Conservation (phyloP, 331 rosid genomes). For the Quercus lobata region DNA sequence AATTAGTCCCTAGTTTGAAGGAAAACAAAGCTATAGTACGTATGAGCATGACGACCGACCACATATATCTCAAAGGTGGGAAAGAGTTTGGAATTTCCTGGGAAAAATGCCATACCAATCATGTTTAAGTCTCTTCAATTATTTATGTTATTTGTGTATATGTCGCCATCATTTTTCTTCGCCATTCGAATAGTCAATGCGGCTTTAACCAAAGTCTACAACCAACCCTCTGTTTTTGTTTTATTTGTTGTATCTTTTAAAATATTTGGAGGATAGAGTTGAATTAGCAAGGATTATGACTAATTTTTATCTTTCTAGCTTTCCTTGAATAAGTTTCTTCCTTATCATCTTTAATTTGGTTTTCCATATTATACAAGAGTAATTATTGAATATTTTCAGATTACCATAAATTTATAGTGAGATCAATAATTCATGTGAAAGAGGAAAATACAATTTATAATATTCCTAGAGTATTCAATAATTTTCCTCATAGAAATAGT, state of each 20-base stretch:
- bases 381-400: too few species aligned
- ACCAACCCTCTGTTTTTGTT: not conserved
- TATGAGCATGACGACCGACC: too few species aligned
- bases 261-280: not conserved
- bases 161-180: not conserved
- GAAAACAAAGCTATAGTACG: not conserved
- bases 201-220: constrained; percentile 2
- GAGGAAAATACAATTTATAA: accelerated
- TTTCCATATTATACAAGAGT: not conserved
- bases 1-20: not conserved
- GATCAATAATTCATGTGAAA: too few species aligned
- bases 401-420: too few species aligned
- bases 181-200: constrained; percentile 7
- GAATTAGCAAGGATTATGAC: not conserved
- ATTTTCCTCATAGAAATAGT: too few species aligned
- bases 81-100: not conserved
- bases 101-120: not conserved
- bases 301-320: not conserved
- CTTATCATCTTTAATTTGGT: not conserved
- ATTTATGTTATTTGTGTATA: not conserved
- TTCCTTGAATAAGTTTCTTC: not conserved
- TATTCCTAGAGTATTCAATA: accelerated
- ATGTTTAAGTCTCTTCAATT: not conserved
- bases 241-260: not conserved
- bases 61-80: too few species aligned